Percentiles rank a stretch among this genome's conserved stretches.
These are phyloP conservation scores for Larix kaempferi DNA, from an alignment of 75 land plant species.

Conservation along the genomic window DNA sequence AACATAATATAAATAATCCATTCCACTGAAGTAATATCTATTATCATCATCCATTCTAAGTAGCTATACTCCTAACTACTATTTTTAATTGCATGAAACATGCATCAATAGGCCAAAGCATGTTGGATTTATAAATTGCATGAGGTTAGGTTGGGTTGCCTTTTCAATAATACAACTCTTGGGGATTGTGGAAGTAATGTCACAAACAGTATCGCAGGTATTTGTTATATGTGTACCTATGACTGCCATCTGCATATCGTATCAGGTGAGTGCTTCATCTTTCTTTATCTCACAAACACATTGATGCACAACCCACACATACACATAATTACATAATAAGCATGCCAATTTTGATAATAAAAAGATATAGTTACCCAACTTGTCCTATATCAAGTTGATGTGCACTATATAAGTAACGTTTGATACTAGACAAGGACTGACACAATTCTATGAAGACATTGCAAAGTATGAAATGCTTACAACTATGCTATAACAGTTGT, in stretches of 20 bases:
- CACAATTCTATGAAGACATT: too few species aligned
- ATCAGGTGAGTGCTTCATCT: conserved; percentile 51
- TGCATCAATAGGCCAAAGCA: conserved; percentile 88
- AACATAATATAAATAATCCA: neutral
- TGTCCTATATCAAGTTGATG: too few species aligned
- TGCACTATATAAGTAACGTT: too few species aligned
- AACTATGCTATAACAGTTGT: too few species aligned
- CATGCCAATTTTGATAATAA: too few species aligned
- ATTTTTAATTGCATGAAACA: conserved; percentile 17
- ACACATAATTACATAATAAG: too few species aligned
- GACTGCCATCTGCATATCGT: conserved; percentile 54
- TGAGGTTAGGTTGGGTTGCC: conserved; percentile 58
- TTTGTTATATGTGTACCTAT: conserved; percentile 74
- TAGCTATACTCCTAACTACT: neutral
- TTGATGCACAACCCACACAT: too few species aligned
- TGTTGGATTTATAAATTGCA: conserved; percentile 65
- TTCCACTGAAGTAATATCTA: neutral
- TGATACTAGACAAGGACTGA: too few species aligned
- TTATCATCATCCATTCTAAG: neutral
- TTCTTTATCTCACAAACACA: too few species aligned
- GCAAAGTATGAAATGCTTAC: too few species aligned
- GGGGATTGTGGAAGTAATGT: conserved; percentile 84
- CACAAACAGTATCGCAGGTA: conserved; percentile 84
- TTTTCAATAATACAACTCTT: conserved; percentile 63
- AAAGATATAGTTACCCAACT: too few species aligned